These are phyloP conservation scores for Cryptosporidium xiaoi DNA, from an alignment of 169 alveolate species.

Conservation along the genomic window DNA sequence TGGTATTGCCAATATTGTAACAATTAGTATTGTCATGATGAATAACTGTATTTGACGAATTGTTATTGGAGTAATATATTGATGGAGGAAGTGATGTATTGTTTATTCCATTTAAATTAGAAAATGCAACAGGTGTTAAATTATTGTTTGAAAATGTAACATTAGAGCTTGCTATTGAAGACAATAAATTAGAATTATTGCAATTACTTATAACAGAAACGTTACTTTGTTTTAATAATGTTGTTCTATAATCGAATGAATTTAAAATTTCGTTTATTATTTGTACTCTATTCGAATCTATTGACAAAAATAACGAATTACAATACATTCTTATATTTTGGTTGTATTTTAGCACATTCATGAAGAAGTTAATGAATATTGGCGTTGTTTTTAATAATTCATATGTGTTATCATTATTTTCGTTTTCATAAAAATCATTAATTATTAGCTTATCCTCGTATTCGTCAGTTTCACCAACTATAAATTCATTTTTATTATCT, in stretches of 20 bases:
- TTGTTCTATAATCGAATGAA: slow-evolving; percentile 19
- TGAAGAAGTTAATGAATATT: slow-evolving; percentile 13
- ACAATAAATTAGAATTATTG: slow-evolving; percentile 2
- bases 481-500: too few relatives aligned
- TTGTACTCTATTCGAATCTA: slow-evolving; percentile 41
- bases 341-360: neutral
- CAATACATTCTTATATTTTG: slow-evolving; percentile 19
- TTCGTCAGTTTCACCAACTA: too few relatives aligned
- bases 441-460: neutral
- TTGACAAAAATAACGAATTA: slow-evolving; percentile 1
- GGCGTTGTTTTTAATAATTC: slow-evolving; percentile 48
- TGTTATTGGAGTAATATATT: slow-evolving; percentile 4
- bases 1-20: too few relatives aligned
- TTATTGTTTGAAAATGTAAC: neutral
- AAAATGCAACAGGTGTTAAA: neutral
- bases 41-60: neutral
- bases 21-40: too few relatives aligned
- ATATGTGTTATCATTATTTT: neutral
- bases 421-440: neutral
- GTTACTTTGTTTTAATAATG: neutral
- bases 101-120: neutral
- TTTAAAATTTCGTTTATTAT: slow-evolving; percentile 34
- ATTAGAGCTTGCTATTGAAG: slow-evolving; percentile 19
- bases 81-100: slow-evolving; percentile 36
- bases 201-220: neutral